phyloP scores from a whole-genome alignment of 495 filamentous ascomycete species.

The Beverwykella pulmonaria region DNA sequence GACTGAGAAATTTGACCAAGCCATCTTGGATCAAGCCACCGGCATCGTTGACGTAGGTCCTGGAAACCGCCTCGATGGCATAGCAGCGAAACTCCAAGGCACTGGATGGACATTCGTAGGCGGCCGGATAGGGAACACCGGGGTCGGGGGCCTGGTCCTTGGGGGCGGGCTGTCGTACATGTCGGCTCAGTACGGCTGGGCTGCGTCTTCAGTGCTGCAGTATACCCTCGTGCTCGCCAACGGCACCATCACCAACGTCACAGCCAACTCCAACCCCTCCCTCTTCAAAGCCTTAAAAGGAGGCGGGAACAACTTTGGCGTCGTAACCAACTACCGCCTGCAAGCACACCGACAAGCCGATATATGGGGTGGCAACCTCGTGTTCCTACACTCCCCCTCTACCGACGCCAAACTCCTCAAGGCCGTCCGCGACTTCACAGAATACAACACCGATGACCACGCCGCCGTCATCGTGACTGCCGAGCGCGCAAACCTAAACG shows the following conservation, averaged over 20 bases:
- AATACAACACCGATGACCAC: constrained; percentile 33
- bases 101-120: constrained; percentile 32
- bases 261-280: constrained; percentile 53
- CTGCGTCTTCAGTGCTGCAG: constrained; percentile 52
- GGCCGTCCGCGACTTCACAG: constrained; percentile 36
- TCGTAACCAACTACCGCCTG: constrained; percentile 50
- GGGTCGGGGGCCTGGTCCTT: constrained; percentile 28
- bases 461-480: constrained; percentile 49
- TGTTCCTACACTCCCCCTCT: constrained; percentile 16
- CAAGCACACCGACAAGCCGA: constrained; percentile 27
- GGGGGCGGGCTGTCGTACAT: constrained; percentile 33
- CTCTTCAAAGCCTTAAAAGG: constrained; percentile 64
- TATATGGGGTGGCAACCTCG: constrained; percentile 33
- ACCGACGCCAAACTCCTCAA: constrained; percentile 22
- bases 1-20: constrained; percentile 29
- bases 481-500: constrained; percentile 49
- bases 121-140: constrained; percentile 27
- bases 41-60: constrained; percentile 29
- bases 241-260: constrained; percentile 58
- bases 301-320: constrained; percentile 57
- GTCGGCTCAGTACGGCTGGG: constrained; percentile 52
- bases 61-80: constrained; percentile 28
- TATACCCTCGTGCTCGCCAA: constrained; percentile 57
- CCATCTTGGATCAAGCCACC: constrained; percentile 12
- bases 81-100: constrained; percentile 23